Evolutionary conservation across 23 red algal species (phyloP), one percentile per base, ranked within the genome.

Genomic region (Rhodosorus marinus): DNA sequence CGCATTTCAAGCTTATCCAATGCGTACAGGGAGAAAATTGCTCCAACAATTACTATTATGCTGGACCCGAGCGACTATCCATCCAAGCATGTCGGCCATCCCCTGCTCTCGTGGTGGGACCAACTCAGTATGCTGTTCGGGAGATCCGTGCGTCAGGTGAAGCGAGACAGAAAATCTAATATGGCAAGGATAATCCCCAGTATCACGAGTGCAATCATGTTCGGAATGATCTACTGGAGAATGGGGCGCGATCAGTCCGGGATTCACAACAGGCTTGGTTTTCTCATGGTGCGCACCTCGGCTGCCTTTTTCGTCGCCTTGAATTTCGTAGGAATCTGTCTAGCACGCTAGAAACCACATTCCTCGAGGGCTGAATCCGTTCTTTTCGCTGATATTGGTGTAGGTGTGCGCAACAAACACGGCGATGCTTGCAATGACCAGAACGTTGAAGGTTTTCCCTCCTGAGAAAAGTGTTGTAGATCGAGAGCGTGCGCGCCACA

Each of bases 351-450:
- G n/a, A n/a, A n/a, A n/a, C n/a, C n/a, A n/a, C n/a, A n/a, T n/a
- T n/a, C n/a, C n/a, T n/a, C n/a, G n/a, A n/a, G n/a, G n/a, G n/a
- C n/a, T n/a, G n/a, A n/a, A n/a, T n/a, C n/a, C n/a, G n/a, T n/a
- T n/a, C n/a, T n/a, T n/a, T n/a, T n/a, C n/a, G n/a, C n/a, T n/a
- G n/a, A n/a, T n/a, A n/a, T n/a, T n/a, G n/a, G n/a, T n/a, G n/a
- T 75, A 92, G 56, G 83, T 92, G 7, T 72, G 67, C 20, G 62
- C 64, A 20, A 74, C 81, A 8, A 92, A 92, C 45, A 66, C 83
- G 9, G 72, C 83, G 32, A 92, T 92, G 83, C 66, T 71, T 7
- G 67, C 74, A 21, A 47, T 92, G 4, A 75, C 81, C 11, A 80
- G 77, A 62, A 92, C 83, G 8, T 64, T 92, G 8, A 55, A 92